A percentile compares a stretch with the other conserved stretches of the same genome.
Conservation (phyloP, 1,284 basidiomycete species). For the Sparassis latifolia region DNA sequence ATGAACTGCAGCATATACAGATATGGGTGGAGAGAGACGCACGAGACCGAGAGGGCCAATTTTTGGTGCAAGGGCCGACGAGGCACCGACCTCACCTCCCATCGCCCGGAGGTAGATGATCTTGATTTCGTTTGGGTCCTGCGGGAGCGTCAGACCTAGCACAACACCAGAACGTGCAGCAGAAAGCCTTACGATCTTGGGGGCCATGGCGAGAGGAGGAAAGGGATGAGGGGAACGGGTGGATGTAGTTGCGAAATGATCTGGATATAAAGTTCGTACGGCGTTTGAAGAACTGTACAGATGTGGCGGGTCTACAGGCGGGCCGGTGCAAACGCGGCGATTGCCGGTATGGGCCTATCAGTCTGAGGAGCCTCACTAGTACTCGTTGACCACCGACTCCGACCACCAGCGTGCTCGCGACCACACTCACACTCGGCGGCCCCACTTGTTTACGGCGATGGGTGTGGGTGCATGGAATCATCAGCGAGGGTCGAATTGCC, state of each 20-base stretch:
- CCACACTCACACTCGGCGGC: background rate
- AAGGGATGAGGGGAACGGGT: conserved; percentile 20
- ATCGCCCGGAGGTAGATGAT: conserved; percentile 99
- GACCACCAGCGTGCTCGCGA: background rate
- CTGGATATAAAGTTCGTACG: conserved; percentile 42
- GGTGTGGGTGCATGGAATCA: conserved; percentile 61
- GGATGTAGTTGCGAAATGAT: conserved; percentile 10
- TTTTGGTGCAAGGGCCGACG: conserved; percentile 98
- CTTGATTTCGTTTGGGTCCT: conserved; percentile 94
- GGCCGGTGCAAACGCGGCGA: too few relatives aligned
- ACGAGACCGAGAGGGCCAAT: conserved; percentile 99
- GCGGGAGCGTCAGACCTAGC: conserved; percentile 12
- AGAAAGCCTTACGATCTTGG: conserved; percentile 60
- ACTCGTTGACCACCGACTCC: background rate
- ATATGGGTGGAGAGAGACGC: conserved; percentile 32
- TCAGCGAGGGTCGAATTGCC: conserved; percentile 69
- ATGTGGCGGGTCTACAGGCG: background rate
- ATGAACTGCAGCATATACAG: background rate
- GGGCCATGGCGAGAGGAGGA: conserved; percentile 51
- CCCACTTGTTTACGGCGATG: conserved; percentile 44
- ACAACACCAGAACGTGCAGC: background rate
- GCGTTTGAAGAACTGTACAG: conserved; percentile 52
- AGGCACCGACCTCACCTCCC: conserved; percentile 99
- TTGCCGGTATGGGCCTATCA: too few relatives aligned
- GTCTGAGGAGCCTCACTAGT: too few relatives aligned